phyloP scores from a whole-genome alignment of 2,329 filamentous ascomycete species.

The Onygenales sp. region DNA sequence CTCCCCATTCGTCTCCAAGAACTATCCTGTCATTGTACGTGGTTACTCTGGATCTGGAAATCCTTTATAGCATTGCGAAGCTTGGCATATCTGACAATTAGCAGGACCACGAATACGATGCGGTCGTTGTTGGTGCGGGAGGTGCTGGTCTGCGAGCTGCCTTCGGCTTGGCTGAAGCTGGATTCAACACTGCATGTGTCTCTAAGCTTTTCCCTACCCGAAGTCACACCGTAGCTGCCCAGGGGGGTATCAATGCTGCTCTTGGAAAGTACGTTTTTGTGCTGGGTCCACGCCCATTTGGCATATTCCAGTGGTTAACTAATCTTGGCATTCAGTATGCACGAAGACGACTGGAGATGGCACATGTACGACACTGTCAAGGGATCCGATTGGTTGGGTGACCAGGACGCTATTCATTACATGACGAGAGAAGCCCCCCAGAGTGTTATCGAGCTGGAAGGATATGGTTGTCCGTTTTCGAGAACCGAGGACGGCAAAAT shows the following conservation, averaged over 20 bases:
- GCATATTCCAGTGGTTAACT: conserved; percentile 2
- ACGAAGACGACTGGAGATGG: conserved; percentile 49
- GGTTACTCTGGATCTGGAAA: not conserved
- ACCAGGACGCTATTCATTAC: conserved; percentile 52
- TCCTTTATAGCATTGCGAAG: not conserved
- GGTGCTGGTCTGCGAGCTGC: conserved; percentile 55
- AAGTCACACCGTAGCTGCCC: conserved; percentile 57
- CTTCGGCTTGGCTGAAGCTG: conserved; percentile 54
- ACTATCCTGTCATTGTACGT: conserved; percentile 89
- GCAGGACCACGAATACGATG: conserved; percentile 97
- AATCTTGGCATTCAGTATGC: conserved; percentile 30
- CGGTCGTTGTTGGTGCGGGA: conserved; percentile 66
- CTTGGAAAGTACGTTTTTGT: conserved; percentile 37
- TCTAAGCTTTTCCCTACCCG: conserved; percentile 56
- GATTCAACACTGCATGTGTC: conserved; percentile 56
- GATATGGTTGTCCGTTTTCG: conserved; percentile 47
- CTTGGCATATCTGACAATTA: conserved; percentile 2
- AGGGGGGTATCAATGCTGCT: conserved; percentile 56
- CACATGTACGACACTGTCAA: conserved; percentile 54
- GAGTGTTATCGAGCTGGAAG: conserved; percentile 47
- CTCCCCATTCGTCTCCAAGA: conserved; percentile 71
- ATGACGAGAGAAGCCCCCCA: conserved; percentile 48
- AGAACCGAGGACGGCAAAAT: conserved; percentile 22
- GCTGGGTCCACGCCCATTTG: not conserved
- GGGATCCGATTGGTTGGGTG: conserved; percentile 50